phyloP scores from a whole-genome alignment of 2,329 filamentous ascomycete genomes.

The Dryadomyces quercivorus region DNA sequence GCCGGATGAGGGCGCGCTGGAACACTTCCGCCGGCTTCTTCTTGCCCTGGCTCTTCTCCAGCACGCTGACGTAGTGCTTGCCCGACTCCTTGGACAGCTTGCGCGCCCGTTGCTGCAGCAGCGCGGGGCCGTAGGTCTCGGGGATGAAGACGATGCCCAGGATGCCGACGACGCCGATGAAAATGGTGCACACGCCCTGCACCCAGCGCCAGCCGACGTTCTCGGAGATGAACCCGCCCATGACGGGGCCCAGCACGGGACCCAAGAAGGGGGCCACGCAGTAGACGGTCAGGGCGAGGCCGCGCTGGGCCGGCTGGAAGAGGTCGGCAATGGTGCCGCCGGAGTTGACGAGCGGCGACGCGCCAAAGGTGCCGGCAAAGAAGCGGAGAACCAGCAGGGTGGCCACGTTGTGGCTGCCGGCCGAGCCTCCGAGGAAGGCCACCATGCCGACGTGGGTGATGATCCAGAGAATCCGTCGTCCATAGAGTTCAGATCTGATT shows the following conservation, averaged over 20 bases:
- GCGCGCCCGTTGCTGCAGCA: constrained; percentile 37
- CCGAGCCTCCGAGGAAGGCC: constrained; percentile 4
- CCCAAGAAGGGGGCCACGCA: constrained; percentile 75
- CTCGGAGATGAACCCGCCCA: constrained; percentile 18
- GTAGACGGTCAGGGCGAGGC: constrained; percentile 51
- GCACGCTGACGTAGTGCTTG: constrained; percentile 13
- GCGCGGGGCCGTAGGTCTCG: constrained; percentile 25
- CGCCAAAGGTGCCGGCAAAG: constrained; percentile 49
- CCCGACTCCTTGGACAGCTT: no score
- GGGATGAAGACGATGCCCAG: constrained; percentile 12
- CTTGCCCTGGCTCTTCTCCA: constrained; percentile 7
- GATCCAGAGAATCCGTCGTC: constrained; percentile 5
- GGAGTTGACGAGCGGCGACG: constrained; percentile 48
- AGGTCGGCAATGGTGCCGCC: constrained; percentile 53
- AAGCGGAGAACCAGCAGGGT: constrained; percentile 55
- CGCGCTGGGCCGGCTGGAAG: constrained; percentile 40
- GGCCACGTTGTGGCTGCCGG: constrained; percentile 29
- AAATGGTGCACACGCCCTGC: constrained; percentile 5
- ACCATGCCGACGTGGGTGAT: constrained; percentile 1
- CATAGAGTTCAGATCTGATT: constrained; percentile 5
- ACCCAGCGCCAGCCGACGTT: constrained; percentile 19
- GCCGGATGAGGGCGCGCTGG: constrained; percentile 31
- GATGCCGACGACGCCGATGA: constrained; percentile 16
- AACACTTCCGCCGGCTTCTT: no score
- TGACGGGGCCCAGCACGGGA: constrained; percentile 40